phyloP scores from a whole-genome alignment of 2,329 filamentous ascomycete species.

The Nothophoma quercina region DNA sequence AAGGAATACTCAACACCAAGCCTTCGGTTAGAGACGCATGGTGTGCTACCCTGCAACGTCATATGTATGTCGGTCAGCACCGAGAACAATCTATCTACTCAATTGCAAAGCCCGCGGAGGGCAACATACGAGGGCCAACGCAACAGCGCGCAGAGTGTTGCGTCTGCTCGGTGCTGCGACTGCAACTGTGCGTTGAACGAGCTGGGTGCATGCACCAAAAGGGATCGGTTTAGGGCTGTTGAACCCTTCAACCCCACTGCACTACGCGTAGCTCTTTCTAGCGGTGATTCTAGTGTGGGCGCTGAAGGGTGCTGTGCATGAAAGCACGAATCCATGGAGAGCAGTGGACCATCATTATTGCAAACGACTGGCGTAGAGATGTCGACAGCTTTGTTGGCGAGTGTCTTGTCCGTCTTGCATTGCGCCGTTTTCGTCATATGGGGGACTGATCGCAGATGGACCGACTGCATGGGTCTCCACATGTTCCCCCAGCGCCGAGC shows the following conservation, averaged over 20 bases:
- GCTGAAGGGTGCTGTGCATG: slow-evolving; percentile 5
- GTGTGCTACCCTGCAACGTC: slow-evolving; percentile 9
- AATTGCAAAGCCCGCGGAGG: neutral
- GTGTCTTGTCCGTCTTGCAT: neutral
- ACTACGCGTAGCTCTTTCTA: slow-evolving; percentile 6
- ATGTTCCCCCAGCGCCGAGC: slow-evolving; percentile 19
- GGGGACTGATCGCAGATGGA: slow-evolving; percentile 5
- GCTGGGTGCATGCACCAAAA: slow-evolving; percentile 1
- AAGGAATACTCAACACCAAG: slow-evolving; percentile 11
- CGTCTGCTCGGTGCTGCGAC: neutral
- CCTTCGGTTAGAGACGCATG: slow-evolving; percentile 9
- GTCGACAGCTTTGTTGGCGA: slow-evolving; percentile 4
- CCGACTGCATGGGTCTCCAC: slow-evolving; percentile 15
- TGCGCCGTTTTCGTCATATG: slow-evolving; percentile 14
- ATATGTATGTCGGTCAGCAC: slow-evolving; percentile 7
- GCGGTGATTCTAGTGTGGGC: slow-evolving; percentile 10
- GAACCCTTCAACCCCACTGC: slow-evolving; percentile 16
- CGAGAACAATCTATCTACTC: neutral
- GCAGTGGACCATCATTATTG: no score
- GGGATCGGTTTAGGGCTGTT: slow-evolving; percentile 7
- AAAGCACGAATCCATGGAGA: neutral
- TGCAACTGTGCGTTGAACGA: slow-evolving; percentile 2
- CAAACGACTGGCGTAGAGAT: neutral
- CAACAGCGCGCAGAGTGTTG: slow-evolving; percentile 1
- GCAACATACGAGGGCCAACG: slow-evolving; percentile 6